phyloP scores from a whole-genome alignment of 495 filamentous ascomycete species.

The Neurospora intermedia region DNA sequence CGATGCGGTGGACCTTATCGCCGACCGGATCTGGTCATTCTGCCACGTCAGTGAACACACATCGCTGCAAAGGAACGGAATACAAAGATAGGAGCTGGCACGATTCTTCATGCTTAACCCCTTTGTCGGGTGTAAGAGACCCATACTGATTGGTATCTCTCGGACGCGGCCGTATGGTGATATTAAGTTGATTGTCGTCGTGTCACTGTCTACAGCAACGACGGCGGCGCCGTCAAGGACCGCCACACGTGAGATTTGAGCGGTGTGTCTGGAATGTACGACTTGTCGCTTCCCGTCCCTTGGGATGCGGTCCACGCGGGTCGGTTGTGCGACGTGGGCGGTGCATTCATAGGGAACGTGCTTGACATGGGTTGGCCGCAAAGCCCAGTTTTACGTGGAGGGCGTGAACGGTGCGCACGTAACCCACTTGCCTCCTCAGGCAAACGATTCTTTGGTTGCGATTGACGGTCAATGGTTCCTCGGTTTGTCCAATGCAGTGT shows the following conservation, averaged over 20 bases:
- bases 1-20: not conserved
- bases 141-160: not conserved
- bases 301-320: not conserved
- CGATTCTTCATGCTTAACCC: not conserved
- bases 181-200: not conserved
- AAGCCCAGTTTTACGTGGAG: not conserved
- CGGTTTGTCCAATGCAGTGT: not conserved
- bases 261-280: not conserved
- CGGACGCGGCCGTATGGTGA: not conserved
- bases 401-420: not conserved
- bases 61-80: not conserved
- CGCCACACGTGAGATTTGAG: not conserved
- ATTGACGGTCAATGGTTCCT: not conserved
- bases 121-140: not conserved
- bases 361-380: not conserved
- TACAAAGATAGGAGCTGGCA: not conserved
- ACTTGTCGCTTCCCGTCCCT: not conserved
- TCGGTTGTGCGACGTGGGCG: not conserved
- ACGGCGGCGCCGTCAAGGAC: not conserved
- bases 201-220: not conserved
- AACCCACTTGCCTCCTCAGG: not conserved
- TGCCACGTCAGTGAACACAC: not conserved
- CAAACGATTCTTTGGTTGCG: not conserved
- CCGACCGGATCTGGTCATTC: not conserved
- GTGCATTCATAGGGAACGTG: not conserved